phyloP scores from a whole-genome alignment of 768 basidiomycete genomes.

The Auriscalpium orientale region DNA sequence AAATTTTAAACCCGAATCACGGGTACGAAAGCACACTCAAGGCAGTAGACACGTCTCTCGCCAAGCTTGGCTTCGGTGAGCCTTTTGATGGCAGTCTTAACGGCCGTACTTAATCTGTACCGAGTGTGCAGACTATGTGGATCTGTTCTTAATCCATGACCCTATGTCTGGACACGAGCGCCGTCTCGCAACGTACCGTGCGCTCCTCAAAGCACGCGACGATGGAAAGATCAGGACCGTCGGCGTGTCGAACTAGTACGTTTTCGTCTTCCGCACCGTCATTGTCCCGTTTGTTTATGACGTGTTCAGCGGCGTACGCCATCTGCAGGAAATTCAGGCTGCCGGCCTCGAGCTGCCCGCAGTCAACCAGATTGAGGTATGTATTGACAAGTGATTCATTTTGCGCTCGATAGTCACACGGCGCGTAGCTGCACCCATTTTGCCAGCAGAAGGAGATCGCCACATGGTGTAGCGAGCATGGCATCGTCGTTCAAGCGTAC shows the following conservation, averaged over 20 bases:
- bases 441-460: constrained; percentile 39
- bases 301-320: constrained; percentile 48
- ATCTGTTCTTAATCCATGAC: constrained; percentile 76
- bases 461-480: constrained; percentile 38
- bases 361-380: constrained; percentile 79
- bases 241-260: constrained; percentile 82
- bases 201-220: constrained; percentile 50
- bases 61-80: constrained; percentile 2
- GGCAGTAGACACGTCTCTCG: constrained; percentile 4
- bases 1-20: constrained; percentile 11
- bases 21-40: constrained; percentile 1
- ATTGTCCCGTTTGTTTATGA: neutral
- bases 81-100: neutral
- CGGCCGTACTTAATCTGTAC: neutral
- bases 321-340: constrained; percentile 64
- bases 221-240: constrained; percentile 62
- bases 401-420: neutral
- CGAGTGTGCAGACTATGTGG: constrained; percentile 45
- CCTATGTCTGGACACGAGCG: constrained; percentile 54
- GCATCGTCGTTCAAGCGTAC: constrained; percentile 71
- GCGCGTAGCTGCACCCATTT: constrained; percentile 63
- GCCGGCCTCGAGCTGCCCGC: constrained; percentile 58
- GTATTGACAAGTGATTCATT: neutral
- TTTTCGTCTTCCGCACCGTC: neutral
- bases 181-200: constrained; percentile 64